Conservation (phyloP, 2,329 filamentous ascomycete species). For the Scedosporium dehoogii region DNA sequence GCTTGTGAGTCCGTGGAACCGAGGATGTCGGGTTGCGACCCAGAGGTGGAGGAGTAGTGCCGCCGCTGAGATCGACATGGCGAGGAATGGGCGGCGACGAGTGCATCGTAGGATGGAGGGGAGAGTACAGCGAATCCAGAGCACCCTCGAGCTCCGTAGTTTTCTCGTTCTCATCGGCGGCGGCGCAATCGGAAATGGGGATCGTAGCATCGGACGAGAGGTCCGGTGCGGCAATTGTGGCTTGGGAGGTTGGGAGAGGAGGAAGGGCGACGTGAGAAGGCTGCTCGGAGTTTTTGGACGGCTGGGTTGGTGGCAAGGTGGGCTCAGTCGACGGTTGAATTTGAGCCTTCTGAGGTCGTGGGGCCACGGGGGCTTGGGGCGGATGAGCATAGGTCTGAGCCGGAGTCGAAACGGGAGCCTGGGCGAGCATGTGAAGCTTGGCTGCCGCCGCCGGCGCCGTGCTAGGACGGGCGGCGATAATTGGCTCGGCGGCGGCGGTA, state of each 20-base stretch:
- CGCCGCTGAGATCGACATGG: conserved; percentile 47
- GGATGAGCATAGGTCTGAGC: conserved; percentile 6
- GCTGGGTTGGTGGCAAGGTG: conserved; percentile 30
- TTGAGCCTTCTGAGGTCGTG: neutral
- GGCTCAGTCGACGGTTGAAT: conserved; percentile 30
- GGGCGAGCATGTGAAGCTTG: neutral
- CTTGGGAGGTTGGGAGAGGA: conserved; percentile 27
- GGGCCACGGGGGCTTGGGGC: neutral
- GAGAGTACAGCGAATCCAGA: conserved; percentile 55
- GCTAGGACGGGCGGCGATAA: conserved; percentile 48
- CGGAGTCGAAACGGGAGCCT: conserved; percentile 5
- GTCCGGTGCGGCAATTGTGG: conserved; percentile 28
- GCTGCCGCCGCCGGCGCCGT: conserved; percentile 10
- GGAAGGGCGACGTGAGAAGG: conserved; percentile 21
- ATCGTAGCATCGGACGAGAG: conserved; percentile 71
- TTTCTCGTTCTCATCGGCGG: conserved; percentile 39
- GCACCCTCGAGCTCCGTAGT: conserved; percentile 19
- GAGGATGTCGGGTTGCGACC: conserved; percentile 53
- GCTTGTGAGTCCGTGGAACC: conserved; percentile 58
- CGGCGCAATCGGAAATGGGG: conserved; percentile 56
- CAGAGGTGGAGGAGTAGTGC: conserved; percentile 62
- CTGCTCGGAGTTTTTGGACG: conserved; percentile 25
- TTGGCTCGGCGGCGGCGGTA: conserved; percentile 31
- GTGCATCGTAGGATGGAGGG: conserved; percentile 60
- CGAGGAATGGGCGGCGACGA: conserved; percentile 81